These are phyloP conservation scores for Trichoderma harzianum DNA, from an alignment of 2,329 filamentous ascomycete species.

Conservation along the genomic window DNA sequence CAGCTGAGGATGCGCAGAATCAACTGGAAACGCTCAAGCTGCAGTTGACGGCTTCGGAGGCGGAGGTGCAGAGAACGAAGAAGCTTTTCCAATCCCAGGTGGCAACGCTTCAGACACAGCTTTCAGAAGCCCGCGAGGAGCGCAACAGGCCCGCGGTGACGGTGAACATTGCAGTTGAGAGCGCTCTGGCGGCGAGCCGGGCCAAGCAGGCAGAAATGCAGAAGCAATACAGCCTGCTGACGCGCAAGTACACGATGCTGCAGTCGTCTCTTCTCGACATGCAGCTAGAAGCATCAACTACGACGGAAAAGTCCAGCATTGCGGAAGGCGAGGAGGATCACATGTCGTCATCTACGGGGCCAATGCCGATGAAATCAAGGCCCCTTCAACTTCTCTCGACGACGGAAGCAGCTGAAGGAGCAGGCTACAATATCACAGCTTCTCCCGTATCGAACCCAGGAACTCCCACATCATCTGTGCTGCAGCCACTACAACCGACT, in stretches of 20 bases:
- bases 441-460: conserved; percentile 36
- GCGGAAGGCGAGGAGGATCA: conserved; percentile 33
- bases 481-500: conserved; percentile 33
- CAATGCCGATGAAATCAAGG: conserved; percentile 36
- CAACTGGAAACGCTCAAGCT: conserved; percentile 57
- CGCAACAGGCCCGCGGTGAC: conserved; percentile 26
- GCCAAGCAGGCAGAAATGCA: conserved; percentile 53
- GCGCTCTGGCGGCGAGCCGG: conserved; percentile 48
- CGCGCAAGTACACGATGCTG: conserved; percentile 50
- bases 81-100: conserved; percentile 49
- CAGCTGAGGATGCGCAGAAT: conserved; percentile 56
- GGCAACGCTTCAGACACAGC: conserved; percentile 42
- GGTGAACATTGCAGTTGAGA: conserved; percentile 41
- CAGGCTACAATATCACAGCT: conserved; percentile 43
- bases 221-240: conserved; percentile 48
- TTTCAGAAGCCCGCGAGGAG: conserved; percentile 39
- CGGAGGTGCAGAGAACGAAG: conserved; percentile 44
- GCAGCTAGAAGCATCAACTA: conserved; percentile 32
- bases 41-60: conserved; percentile 51
- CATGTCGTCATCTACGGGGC: conserved; percentile 38
- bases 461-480: conserved; percentile 28
- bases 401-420: conserved; percentile 40
- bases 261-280: conserved; percentile 50
- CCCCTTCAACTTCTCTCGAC: conserved; percentile 44
- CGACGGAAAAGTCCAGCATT: conserved; percentile 24